These are phyloP conservation scores for Nannochloropsis oceanica DNA, from an alignment of 108 stramenopile genomes.

Conservation along the genomic window DNA sequence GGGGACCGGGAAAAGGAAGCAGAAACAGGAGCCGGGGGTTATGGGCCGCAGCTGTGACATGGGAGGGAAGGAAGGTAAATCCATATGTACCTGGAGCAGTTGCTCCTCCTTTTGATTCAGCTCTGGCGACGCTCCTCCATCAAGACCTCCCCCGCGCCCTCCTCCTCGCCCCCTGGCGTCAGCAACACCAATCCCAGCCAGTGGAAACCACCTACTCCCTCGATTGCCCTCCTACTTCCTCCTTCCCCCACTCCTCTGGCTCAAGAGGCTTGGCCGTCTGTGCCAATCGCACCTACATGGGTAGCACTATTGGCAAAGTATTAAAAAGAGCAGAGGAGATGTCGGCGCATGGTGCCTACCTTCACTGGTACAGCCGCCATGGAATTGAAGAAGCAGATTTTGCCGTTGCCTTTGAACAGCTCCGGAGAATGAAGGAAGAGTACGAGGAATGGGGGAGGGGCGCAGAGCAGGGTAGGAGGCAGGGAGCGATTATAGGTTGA, in stretches of 20 bases:
- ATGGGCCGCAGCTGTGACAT: not conserved
- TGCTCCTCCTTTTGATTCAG: not conserved
- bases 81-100: not conserved
- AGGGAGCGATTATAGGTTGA: no score
- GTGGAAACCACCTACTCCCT: not conserved
- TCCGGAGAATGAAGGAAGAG: not conserved
- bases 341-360: slow-evolving; percentile 1
- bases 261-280: not conserved
- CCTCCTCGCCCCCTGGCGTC: not conserved
- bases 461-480: not conserved
- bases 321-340: slow-evolving; percentile 2
- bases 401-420: slow-evolving; percentile 5
- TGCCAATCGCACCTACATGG: slow-evolving; percentile 18
- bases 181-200: not conserved
- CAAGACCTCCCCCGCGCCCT: not conserved
- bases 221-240: not conserved
- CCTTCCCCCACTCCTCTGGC: not conserved
- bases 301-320: not conserved
- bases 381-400: slow-evolving; percentile 22
- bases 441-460: not conserved
- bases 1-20: not conserved
- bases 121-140: not conserved
- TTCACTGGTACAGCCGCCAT: slow-evolving; percentile 17
- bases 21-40: not conserved
- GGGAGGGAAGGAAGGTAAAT: not conserved